These are phyloP conservation scores for Plasmodium inui DNA, from an alignment of 169 alveolate genomes.

Conservation along the genomic window DNA sequence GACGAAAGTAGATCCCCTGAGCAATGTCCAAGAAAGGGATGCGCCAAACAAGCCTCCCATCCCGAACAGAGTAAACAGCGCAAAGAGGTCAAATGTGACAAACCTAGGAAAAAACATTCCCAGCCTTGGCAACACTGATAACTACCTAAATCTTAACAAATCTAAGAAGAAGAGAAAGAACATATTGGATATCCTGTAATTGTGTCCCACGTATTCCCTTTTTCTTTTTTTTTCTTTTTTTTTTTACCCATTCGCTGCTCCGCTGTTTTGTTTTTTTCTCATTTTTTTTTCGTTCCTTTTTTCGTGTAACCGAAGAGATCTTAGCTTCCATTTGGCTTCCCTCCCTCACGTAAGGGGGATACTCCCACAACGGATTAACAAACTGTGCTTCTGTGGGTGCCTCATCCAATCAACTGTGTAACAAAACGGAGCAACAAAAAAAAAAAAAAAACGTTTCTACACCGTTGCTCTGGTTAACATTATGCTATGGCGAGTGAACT, in stretches of 20 bases:
- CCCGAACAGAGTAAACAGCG: background rate
- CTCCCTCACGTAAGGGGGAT: background rate
- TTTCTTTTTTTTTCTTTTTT: background rate
- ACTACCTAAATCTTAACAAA: conserved; percentile 46
- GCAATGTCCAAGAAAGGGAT: background rate
- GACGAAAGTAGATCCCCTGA: background rate
- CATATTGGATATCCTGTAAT: conserved; percentile 49
- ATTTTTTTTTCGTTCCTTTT: background rate
- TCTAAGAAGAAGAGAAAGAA: conserved; percentile 37
- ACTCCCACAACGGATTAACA: background rate
- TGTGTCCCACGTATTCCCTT: background rate
- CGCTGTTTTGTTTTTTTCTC: conserved; percentile 3
- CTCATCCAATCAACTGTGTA: background rate
- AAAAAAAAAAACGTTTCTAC: background rate
- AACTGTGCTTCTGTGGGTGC: background rate
- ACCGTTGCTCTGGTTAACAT: background rate
- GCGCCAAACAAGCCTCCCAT: background rate
- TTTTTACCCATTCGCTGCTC: background rate
- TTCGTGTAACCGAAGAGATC: background rate
- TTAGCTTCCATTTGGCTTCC: background rate
- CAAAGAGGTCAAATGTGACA: background rate
- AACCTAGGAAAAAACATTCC: background rate
- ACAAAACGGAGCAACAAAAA: background rate
- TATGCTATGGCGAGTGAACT: background rate
- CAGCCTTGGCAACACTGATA: conserved; percentile 2